Evolutionary conservation across 371 early-diverging fungal genomes (phyloP), one percentile per base, ranked within the genome.

Genomic region (Mortierella sp.): DNA sequence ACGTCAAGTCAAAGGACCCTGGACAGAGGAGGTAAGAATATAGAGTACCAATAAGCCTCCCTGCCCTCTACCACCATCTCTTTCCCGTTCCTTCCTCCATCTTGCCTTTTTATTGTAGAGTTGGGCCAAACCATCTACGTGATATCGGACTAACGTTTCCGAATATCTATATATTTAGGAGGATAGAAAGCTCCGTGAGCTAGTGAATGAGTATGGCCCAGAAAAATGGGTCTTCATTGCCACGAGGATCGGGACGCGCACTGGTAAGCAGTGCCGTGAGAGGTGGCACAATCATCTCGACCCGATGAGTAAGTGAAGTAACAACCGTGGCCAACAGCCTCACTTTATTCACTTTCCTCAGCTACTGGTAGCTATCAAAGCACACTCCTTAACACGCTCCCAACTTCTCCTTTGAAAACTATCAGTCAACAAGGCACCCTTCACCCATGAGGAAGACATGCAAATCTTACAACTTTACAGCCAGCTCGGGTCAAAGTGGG

Each of bases 191-290:
- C 69, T 76, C 9, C 50, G 69, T 19, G 65, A 69, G 10, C 56
- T 76, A 13, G 70, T 76, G 6, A 66, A 66, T 31, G 70, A 70
- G 52, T 70, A 61, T 38, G 78, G 78, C 18, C 70, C 78, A 19
- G 78, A 76, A 49, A 76, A 76, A 47, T 76, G 78, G 78, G 78
- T 76, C 2, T 76, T 76, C 24, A 76, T 76, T 23, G 78, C 78
- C 9, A 62, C 70, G 23, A 65, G 55, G 56, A 59, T 76, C 6
- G 78, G 66, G 2, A 58, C 78, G 3, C 70, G 78, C 23, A 76
- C 70, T 21, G 78, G 78, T 43, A 76, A 76, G 52, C 78, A 76
- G 49, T 76, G 78, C 18, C 65, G 78, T 5, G 78, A 76, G 23
- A 45, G 78, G 34, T 76, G 69, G 70, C 69, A 69, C 26, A 76